Conservation (phyloP, 2,329 filamentous ascomycete species). For the Aspergillus sp. region DNA sequence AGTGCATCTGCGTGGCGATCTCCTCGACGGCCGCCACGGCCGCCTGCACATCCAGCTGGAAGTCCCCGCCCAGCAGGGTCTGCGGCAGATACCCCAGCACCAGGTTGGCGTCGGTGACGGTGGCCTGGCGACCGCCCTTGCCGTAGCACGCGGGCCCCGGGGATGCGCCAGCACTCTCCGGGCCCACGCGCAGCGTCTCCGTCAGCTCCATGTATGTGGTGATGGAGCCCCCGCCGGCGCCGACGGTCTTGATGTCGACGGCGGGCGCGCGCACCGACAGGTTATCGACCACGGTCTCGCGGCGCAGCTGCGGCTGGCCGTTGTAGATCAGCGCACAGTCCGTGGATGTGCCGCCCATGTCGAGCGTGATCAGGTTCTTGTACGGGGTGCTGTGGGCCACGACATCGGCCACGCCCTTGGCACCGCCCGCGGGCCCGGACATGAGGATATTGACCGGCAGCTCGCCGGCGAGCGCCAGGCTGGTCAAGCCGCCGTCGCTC, state of each 20-base stretch:
- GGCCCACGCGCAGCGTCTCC: slow-evolving; percentile 43
- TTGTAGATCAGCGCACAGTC: slow-evolving; percentile 42
- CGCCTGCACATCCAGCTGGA: slow-evolving; percentile 37
- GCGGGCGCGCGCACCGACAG: slow-evolving; percentile 41
- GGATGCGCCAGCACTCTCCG: slow-evolving; percentile 42
- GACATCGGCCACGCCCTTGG: slow-evolving; percentile 41
- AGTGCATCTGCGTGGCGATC: slow-evolving; percentile 41
- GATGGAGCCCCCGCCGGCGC: slow-evolving; percentile 45
- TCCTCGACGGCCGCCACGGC: slow-evolving; percentile 36
- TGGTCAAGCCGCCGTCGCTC: slow-evolving; percentile 43
- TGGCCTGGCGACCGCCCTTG: slow-evolving; percentile 40
- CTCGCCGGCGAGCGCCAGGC: slow-evolving; percentile 37
- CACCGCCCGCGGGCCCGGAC: slow-evolving; percentile 45
- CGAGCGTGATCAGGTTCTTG: slow-evolving; percentile 43
- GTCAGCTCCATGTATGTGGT: slow-evolving; percentile 42
- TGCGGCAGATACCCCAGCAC: slow-evolving; percentile 42
- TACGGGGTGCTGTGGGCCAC: slow-evolving; percentile 40
- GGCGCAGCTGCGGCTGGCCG: slow-evolving; percentile 37
- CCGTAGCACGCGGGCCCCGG: slow-evolving; percentile 46
- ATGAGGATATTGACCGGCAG: slow-evolving; percentile 44
- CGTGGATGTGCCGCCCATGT: slow-evolving; percentile 46
- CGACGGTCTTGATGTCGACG: slow-evolving; percentile 43
- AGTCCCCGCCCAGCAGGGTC: slow-evolving; percentile 40
- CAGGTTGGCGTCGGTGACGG: slow-evolving; percentile 45
- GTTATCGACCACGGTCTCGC: slow-evolving; percentile 40